These are phyloP conservation scores for Marsdenia floribunda DNA, from an alignment of 257 asterid genomes.

Conservation along the genomic window DNA sequence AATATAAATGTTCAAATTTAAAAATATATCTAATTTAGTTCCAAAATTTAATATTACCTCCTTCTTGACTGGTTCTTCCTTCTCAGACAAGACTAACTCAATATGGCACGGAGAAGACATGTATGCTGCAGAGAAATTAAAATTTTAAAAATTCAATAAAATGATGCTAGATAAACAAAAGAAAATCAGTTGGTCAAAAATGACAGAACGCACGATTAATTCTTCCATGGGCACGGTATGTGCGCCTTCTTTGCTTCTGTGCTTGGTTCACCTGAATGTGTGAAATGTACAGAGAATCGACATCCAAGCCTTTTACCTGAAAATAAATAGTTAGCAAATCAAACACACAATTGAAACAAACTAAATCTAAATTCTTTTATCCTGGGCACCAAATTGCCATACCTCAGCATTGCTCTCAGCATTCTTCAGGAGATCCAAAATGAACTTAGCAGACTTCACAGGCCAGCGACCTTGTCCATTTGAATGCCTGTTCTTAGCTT, in stretches of 20 bases:
- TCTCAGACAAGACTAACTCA: constrained; percentile 61
- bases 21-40: no score
- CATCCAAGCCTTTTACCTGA: constrained; percentile 92
- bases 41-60: constrained; percentile 38
- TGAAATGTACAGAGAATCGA: constrained; percentile 77
- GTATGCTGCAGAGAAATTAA: constrained; percentile 41
- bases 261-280: constrained; percentile 94
- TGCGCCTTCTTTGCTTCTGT: constrained; percentile 80
- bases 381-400: neutral
- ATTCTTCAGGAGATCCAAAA: constrained; percentile 72
- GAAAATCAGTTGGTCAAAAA: neutral
- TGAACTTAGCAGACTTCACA: constrained; percentile 64
- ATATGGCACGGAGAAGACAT: constrained; percentile 95
- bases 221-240: constrained; percentile 82
- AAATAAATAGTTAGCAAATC: neutral
- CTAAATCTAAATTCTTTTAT: no score
- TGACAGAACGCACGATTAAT: constrained; percentile 44
- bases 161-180: neutral
- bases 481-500: constrained; percentile 85
- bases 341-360: neutral
- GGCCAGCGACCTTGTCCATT: constrained; percentile 97
- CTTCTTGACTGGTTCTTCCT: constrained; percentile 75
- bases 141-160: neutral
- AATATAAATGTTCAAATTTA: no score
- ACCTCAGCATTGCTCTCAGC: constrained; percentile 95